Evolutionary conservation across 768 basidiomycete species (phyloP).

Genomic region (Neoboletus magnificus): DNA sequence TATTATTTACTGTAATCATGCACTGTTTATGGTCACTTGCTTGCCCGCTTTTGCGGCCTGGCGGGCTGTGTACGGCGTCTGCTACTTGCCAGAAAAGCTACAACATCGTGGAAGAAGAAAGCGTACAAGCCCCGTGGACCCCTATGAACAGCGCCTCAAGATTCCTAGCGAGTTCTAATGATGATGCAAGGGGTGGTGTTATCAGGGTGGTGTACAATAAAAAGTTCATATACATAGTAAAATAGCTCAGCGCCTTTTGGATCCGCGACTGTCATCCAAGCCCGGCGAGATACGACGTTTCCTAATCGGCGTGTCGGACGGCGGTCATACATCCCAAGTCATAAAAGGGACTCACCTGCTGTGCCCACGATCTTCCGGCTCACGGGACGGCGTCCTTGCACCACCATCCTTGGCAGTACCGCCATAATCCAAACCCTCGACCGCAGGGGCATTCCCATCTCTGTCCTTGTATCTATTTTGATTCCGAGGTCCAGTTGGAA

Average conservation of each 20-base stretch:
- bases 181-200: conserved; percentile 7
- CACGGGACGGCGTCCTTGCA: conserved; percentile 56
- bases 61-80: too few species aligned
- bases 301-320: conserved; percentile 34
- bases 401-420: conserved; percentile 47
- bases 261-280: conserved; percentile 62
- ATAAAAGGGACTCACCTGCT: conserved; percentile 43
- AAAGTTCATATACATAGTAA: conserved; percentile 25
- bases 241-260: conserved; percentile 62
- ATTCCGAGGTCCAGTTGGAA: conserved; percentile 85
- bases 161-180: not conserved
- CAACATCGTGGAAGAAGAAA: not conserved
- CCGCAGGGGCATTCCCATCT: conserved; percentile 79
- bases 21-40: too few species aligned
- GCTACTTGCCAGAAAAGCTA: not conserved
- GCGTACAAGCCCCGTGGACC: not conserved
- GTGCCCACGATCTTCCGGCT: conserved; percentile 64
- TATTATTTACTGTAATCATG: conserved; percentile 26
- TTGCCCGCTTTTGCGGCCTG: not conserved
- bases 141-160: not conserved
- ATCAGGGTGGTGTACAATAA: conserved; percentile 27
- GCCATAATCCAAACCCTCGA: conserved; percentile 87
- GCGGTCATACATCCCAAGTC: not conserved
- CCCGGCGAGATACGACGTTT: conserved; percentile 75
- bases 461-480: conserved; percentile 90